Evolutionary conservation across 371 early-diverging fungal species (phyloP), one percentile per base, ranked within the genome.

Genomic region (Agmasoma carcini): DNA sequence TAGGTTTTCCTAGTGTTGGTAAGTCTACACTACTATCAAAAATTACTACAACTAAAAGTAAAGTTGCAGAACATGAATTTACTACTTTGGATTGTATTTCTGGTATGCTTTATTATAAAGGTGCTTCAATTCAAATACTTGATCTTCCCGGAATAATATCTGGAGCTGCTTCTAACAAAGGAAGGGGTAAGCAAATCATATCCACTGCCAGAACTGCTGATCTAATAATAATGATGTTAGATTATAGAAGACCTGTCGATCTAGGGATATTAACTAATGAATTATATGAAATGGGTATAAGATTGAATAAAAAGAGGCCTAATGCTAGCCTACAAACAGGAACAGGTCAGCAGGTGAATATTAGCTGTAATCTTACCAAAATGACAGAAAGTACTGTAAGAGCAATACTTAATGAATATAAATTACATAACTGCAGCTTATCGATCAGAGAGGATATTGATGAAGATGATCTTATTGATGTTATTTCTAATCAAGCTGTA

Each of bases 1-100:
- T 72, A 34, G 72, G 72, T 22, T 69, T 72, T 48, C 72, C 72
- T n/a, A 65, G 66, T 25, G 72, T 72, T 14, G 72, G 72, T 15
- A 72, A 72, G 36, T 66, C 66, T 17, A 72, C 72, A 4, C 58
- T 72, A 3, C 51, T 72, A 52, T 63, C 65, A 12, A 72, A 62
- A 49, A 65, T 72, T 20, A 72, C 72, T 23, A 47, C 55, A 0
- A 72, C 72, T 14, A 54, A 66, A 41, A 69, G 69, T 37, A 69
- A 63, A 46, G 64, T 59, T 19, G 72, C 72, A 44, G 72, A 72
- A 29, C 63, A 68, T 48, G 72, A 72, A 36, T 72, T 72, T 57
- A 72, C 72, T 15, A 72, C 72, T 4, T 39, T 72, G 7, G 66
- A 65, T 11, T 66, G 66, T 20, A 69, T 72, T 39, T 57, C 73